These are phyloP conservation scores for Solanum microdontum DNA, from an alignment of 257 asterid genomes.

Conservation along the genomic window DNA sequence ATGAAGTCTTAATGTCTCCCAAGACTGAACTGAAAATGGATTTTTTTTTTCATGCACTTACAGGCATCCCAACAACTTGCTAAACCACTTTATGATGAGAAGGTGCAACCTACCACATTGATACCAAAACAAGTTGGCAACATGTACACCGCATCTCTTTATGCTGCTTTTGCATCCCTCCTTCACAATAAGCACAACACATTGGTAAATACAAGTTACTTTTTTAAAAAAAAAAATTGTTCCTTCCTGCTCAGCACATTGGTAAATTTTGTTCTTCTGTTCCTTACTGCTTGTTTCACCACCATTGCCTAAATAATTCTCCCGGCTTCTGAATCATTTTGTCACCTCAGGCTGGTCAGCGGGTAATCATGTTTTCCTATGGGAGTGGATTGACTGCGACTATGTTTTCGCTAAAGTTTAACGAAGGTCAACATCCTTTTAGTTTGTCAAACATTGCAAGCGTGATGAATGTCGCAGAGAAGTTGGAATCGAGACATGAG, in stretches of 20 bases:
- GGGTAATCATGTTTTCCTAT: slow-evolving; percentile 85
- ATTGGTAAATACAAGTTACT: slow-evolving; percentile 45
- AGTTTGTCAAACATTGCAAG: slow-evolving; percentile 71
- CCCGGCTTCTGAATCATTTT: not conserved
- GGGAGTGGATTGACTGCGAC: slow-evolving; percentile 89
- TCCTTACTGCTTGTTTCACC: not conserved
- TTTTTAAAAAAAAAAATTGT: not conserved
- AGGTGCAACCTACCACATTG: slow-evolving; percentile 86
- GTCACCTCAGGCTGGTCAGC: slow-evolving; percentile 57
- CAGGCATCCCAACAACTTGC: slow-evolving; percentile 96
- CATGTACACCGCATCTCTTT: slow-evolving; percentile 96
- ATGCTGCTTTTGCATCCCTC: slow-evolving; percentile 95
- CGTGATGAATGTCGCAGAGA: slow-evolving; percentile 62
- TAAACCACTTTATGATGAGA: slow-evolving; percentile 61
- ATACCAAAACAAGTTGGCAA: slow-evolving; percentile 96
- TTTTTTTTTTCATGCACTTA: not conserved
- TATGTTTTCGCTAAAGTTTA: slow-evolving; percentile 77
- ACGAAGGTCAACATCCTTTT: slow-evolving; percentile 71
- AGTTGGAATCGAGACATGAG: slow-evolving; percentile 83
- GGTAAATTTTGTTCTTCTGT: slow-evolving; percentile 25
- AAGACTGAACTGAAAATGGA: slow-evolving; percentile 7
- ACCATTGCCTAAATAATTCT: not conserved
- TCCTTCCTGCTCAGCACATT: slow-evolving; percentile 17
- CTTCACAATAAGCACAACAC: slow-evolving; percentile 60
- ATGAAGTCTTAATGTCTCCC: not conserved